Percentiles rank a stretch among this genome's conserved stretches.
Evolutionary conservation across 805 yeast species (phyloP).

Genomic region (Suhomyces kilbournensis): DNA sequence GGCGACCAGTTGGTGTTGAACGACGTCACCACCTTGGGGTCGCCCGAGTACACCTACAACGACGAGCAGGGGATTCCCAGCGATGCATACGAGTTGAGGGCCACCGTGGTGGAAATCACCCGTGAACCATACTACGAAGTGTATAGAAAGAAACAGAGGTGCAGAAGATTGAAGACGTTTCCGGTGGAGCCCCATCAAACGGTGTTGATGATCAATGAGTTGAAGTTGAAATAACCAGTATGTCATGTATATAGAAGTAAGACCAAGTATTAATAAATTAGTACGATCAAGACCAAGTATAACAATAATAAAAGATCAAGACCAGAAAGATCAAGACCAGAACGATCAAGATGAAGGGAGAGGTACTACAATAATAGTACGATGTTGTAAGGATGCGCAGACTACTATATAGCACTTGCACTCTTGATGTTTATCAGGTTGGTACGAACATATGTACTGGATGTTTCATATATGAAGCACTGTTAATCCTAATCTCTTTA

Average conservation of each 20-base stretch:
- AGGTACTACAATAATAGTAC: too few species aligned
- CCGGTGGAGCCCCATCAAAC: constrained; percentile 77
- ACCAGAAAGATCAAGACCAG: too few species aligned
- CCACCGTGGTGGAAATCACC: constrained; percentile 82
- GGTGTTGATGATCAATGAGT: constrained; percentile 70
- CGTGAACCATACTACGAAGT: constrained; percentile 66
- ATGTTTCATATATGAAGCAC: too few species aligned
- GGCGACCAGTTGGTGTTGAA: constrained; percentile 79
- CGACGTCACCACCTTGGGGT: constrained; percentile 79
- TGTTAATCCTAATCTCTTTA: too few species aligned
- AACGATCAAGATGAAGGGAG: too few species aligned
- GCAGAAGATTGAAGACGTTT: constrained; percentile 72
- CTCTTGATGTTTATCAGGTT: too few species aligned
- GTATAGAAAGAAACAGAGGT: constrained; percentile 62
- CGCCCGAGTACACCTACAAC: constrained; percentile 69
- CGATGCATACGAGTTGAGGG: constrained; percentile 63
- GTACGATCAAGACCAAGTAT: too few species aligned
- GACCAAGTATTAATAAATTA: not conserved
- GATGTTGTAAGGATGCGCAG: too few species aligned
- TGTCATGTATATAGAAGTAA: not conserved
- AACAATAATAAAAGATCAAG: too few species aligned
- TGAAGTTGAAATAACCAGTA: constrained; percentile 44
- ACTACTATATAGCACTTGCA: too few species aligned
- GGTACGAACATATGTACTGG: too few species aligned
- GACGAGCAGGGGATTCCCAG: constrained; percentile 41